Evolutionary conservation across 139 green algal genomes (phyloP).

Genomic region (Chlorella vulgaris): DNA sequence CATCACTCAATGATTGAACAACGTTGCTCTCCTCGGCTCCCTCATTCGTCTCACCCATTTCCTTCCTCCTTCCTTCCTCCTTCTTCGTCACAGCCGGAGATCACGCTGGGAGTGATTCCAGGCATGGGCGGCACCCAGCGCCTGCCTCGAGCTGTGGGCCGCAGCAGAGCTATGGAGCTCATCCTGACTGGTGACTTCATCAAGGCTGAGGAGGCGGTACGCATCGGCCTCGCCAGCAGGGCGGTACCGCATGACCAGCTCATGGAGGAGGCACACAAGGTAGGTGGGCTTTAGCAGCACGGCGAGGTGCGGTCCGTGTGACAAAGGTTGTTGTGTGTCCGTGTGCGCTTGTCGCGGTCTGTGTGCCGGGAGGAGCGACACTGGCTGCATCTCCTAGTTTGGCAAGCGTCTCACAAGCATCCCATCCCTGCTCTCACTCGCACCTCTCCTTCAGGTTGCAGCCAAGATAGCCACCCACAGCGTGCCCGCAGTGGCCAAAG

Average conservation of each 20-base stretch:
- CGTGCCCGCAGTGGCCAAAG: slow-evolving; percentile 27
- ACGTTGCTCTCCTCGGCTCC: not conserved
- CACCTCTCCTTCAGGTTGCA: slow-evolving; percentile 19
- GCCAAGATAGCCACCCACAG: slow-evolving; percentile 45
- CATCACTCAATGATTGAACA: no score
- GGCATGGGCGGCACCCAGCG: slow-evolving; percentile 82
- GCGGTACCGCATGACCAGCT: slow-evolving; percentile 57
- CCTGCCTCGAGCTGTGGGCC: slow-evolving; percentile 65
- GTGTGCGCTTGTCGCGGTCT: no score
- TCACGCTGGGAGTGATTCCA: slow-evolving; percentile 72
- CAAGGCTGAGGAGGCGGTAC: slow-evolving; percentile 40
- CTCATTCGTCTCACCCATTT: not conserved
- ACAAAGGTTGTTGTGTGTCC: no score
- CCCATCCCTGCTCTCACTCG: no score
- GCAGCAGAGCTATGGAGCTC: slow-evolving; percentile 78
- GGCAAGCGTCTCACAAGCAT: no score
- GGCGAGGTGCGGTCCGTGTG: not conserved
- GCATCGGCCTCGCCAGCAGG: slow-evolving; percentile 56
- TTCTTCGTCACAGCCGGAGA: slow-evolving; percentile 61
- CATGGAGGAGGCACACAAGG: slow-evolving; percentile 48
- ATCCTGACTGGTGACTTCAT: slow-evolving; percentile 57
- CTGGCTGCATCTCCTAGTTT: not conserved
- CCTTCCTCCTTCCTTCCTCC: not conserved
- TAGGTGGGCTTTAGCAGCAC: slow-evolving; percentile 27
- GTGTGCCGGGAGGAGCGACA: not conserved